Evolutionary conservation across 2,329 filamentous ascomycete genomes (phyloP).

Genomic region (Pyrenochaeta sp.): DNA sequence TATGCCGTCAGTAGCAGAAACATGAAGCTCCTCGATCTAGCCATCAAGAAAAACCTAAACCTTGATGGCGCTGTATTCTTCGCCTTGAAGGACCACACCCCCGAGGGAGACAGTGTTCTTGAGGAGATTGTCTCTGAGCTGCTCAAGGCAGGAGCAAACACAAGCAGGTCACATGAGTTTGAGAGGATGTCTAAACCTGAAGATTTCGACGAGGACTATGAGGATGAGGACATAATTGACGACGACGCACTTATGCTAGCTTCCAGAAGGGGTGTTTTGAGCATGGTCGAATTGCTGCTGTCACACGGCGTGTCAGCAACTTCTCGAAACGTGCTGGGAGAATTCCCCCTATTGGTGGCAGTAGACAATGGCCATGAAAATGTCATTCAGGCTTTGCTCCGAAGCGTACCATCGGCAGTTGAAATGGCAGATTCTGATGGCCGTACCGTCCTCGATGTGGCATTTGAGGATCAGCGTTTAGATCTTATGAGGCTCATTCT

Average conservation of each 20-base stretch:
- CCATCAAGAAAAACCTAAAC: conserved; percentile 7
- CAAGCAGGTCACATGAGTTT: not conserved
- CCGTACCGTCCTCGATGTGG: too few relatives aligned
- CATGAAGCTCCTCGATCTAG: conserved; percentile 1
- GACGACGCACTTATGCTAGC: not conserved
- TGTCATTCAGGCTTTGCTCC: too few relatives aligned
- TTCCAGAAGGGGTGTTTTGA: not conserved
- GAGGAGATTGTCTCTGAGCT: conserved; percentile 7
- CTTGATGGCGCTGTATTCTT: conserved; percentile 9
- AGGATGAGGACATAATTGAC: not conserved
- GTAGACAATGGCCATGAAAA: too few relatives aligned
- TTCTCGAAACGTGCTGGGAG: too few relatives aligned
- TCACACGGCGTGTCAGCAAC: too few relatives aligned
- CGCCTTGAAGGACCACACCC: not conserved
- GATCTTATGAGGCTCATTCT: too few relatives aligned
- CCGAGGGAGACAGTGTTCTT: not conserved
- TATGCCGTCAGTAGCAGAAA: conserved; percentile 7
- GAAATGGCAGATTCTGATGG: too few relatives aligned
- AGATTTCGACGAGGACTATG: not conserved
- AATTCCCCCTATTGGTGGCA: too few relatives aligned
- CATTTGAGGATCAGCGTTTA: too few relatives aligned
- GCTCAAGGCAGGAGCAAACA: conserved; percentile 11
- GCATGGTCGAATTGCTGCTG: not conserved
- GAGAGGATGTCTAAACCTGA: not conserved
- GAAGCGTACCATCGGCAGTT: too few relatives aligned